Percentiles rank a stretch among this genome's conserved stretches.
Evolutionary conservation across 176 grass and related monocot species (phyloP).

Genomic region (Otatea glauca): DNA sequence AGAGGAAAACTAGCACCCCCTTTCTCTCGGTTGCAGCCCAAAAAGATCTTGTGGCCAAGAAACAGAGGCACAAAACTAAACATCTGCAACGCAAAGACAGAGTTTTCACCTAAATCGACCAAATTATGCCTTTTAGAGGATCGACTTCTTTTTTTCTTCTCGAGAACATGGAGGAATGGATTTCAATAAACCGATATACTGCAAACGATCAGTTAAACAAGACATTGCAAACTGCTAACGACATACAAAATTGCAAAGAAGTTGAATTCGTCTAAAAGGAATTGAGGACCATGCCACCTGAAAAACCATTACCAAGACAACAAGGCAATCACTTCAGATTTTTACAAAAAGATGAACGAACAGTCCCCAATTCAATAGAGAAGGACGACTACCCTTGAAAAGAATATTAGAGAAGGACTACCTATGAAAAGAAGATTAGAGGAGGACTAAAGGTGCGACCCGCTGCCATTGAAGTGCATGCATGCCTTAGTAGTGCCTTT

Average conservation of each 20-base stretch:
- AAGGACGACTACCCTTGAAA: neutral
- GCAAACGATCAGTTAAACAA: neutral
- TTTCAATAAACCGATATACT: neutral
- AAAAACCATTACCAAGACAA: neutral
- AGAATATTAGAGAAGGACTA: too few species aligned
- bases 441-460: constrained; percentile 15
- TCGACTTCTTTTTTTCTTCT: too few species aligned
- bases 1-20: too few species aligned
- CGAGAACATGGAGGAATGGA: too few species aligned
- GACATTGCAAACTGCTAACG: neutral
- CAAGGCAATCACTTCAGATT: neutral
- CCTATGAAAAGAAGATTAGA: neutral
- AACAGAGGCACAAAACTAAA: neutral
- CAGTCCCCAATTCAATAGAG: neutral
- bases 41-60: neutral
- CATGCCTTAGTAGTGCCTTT: neutral
- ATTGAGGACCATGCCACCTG: neutral
- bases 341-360: constrained; percentile 20
- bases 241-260: neutral
- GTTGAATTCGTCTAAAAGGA: neutral
- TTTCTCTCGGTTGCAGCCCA: constrained; percentile 36
- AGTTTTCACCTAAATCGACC: neutral
- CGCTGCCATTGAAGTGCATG: constrained; percentile 1
- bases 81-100: neutral
- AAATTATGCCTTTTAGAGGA: neutral